Conservation (phyloP, 192 early-diverging fungal genomes). For the Linderina pennispora region DNA sequence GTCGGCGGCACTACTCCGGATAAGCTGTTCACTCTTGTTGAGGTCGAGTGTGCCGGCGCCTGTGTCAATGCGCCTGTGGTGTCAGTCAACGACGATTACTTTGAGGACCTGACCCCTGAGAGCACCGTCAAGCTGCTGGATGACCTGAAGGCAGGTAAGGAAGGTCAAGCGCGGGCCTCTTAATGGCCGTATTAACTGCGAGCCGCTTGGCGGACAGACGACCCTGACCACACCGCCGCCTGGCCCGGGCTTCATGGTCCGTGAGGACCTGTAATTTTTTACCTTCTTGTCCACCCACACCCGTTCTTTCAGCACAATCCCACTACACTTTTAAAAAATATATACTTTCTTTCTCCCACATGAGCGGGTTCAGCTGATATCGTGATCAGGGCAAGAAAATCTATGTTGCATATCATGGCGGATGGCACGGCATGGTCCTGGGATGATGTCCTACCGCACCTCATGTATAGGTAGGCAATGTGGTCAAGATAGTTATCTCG, state of each 20-base stretch:
- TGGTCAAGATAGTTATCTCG: too few relatives aligned
- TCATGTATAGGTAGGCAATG: too few relatives aligned
- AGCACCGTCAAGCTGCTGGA: slow-evolving; percentile 84
- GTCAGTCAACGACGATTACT: slow-evolving; percentile 98
- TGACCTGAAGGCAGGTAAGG: slow-evolving; percentile 74
- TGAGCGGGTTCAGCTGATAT: too few relatives aligned
- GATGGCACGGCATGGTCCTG: too few relatives aligned
- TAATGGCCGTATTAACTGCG: slow-evolving; percentile 81
- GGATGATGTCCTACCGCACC: too few relatives aligned
- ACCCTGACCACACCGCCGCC: slow-evolving; percentile 78
- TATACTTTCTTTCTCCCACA: too few relatives aligned
- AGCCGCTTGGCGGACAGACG: slow-evolving; percentile 78
- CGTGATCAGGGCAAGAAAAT: too few relatives aligned
- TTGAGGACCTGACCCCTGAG: slow-evolving; percentile 95
- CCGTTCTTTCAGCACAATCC: background rate
- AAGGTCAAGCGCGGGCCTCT: slow-evolving; percentile 76
- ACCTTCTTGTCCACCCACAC: too few relatives aligned
- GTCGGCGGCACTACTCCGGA: slow-evolving; percentile 92
- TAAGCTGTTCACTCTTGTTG: slow-evolving; percentile 95
- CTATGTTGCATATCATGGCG: too few relatives aligned
- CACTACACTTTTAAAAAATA: too few relatives aligned
- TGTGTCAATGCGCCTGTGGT: slow-evolving; percentile 97
- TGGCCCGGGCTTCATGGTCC: slow-evolving; percentile 88
- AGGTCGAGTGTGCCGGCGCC: slow-evolving; percentile 99
- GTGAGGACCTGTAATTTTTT: slow-evolving; percentile 62